phyloP scores from a whole-genome alignment of 2,329 filamentous ascomycete species.

The Aspergillus versicolor region DNA sequence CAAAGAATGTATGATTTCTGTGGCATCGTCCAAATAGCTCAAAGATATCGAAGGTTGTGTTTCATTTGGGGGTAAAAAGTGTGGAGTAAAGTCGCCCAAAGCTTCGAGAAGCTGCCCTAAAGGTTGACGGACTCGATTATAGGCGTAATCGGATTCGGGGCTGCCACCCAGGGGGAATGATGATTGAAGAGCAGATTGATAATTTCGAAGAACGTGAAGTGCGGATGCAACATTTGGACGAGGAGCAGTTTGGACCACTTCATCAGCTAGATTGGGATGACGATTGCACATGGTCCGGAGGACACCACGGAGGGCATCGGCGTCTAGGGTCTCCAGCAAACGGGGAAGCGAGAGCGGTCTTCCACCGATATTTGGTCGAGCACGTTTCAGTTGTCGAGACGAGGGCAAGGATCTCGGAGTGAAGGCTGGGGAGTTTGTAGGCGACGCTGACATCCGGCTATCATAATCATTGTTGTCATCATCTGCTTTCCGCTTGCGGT shows the following conservation, averaged over 20 bases:
- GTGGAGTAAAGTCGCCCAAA: slow-evolving; percentile 88
- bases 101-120: slow-evolving; percentile 81
- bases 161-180: slow-evolving; percentile 85
- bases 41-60: slow-evolving; percentile 78
- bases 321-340: slow-evolving; percentile 91
- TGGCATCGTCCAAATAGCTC: slow-evolving; percentile 84
- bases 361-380: slow-evolving; percentile 67
- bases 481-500: slow-evolving; percentile 85
- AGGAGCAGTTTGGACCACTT: slow-evolving; percentile 80
- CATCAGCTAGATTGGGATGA: slow-evolving; percentile 79
- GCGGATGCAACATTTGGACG: slow-evolving; percentile 81
- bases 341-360: slow-evolving; percentile 67
- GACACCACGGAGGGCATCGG: slow-evolving; percentile 76
- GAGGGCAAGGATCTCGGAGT: slow-evolving; percentile 66
- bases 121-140: slow-evolving; percentile 84
- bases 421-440: slow-evolving; percentile 75
- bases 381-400: slow-evolving; percentile 66
- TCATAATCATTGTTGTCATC: slow-evolving; percentile 62
- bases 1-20: slow-evolving; percentile 82
- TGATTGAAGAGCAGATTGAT: slow-evolving; percentile 73
- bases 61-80: slow-evolving; percentile 92
- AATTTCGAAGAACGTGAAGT: slow-evolving; percentile 75
- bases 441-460: slow-evolving; percentile 90
- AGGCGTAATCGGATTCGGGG: slow-evolving; percentile 85
- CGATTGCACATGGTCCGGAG: slow-evolving; percentile 90